Percentiles rank a stretch among this genome's conserved stretches.
phyloP scores from a whole-genome alignment of 768 basidiomycete genomes.

The Roridomyces roridus region DNA sequence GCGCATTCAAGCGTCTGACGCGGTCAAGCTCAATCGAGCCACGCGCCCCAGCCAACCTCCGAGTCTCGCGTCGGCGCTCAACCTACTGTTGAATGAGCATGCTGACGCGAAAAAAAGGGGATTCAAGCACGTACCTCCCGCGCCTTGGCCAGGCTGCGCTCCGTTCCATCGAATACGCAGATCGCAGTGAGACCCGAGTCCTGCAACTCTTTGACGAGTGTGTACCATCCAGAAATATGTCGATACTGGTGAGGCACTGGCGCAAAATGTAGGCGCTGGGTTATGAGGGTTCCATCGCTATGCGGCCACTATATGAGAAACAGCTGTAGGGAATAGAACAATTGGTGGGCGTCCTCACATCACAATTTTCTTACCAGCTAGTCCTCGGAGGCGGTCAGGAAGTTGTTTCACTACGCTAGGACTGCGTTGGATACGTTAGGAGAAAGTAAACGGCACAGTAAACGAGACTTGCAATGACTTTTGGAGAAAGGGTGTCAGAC shows the following conservation, averaged over 20 bases:
- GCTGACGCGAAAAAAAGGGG: neutral
- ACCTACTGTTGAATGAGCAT: slow-evolving; percentile 40
- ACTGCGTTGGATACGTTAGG: slow-evolving; percentile 38
- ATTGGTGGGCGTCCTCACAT: slow-evolving; percentile 55
- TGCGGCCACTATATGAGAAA: slow-evolving; percentile 11
- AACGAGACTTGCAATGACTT: slow-evolving; percentile 16
- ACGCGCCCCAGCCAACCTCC: slow-evolving; percentile 54
- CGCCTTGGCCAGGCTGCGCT: slow-evolving; percentile 70
- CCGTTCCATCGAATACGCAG: slow-evolving; percentile 82
- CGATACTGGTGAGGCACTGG: slow-evolving; percentile 66
- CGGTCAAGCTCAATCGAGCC: slow-evolving; percentile 65
- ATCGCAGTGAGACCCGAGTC: slow-evolving; percentile 63
- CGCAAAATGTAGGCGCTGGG: slow-evolving; percentile 81
- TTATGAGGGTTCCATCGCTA: slow-evolving; percentile 88
- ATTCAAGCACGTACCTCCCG: slow-evolving; percentile 58
- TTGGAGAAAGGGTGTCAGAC: slow-evolving; percentile 24
- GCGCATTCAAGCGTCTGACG: slow-evolving; percentile 54
- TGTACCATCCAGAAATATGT: slow-evolving; percentile 83
- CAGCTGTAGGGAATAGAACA: slow-evolving; percentile 3
- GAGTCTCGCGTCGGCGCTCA: slow-evolving; percentile 59
- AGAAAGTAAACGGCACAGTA: neutral
- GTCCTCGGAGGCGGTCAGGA: slow-evolving; percentile 64
- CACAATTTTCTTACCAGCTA: slow-evolving; percentile 73
- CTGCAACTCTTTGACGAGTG: slow-evolving; percentile 66
- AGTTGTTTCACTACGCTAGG: slow-evolving; percentile 69